These are phyloP conservation scores for Bipolaris gigantea DNA, from an alignment of 2,329 filamentous ascomycete species.

Conservation along the genomic window DNA sequence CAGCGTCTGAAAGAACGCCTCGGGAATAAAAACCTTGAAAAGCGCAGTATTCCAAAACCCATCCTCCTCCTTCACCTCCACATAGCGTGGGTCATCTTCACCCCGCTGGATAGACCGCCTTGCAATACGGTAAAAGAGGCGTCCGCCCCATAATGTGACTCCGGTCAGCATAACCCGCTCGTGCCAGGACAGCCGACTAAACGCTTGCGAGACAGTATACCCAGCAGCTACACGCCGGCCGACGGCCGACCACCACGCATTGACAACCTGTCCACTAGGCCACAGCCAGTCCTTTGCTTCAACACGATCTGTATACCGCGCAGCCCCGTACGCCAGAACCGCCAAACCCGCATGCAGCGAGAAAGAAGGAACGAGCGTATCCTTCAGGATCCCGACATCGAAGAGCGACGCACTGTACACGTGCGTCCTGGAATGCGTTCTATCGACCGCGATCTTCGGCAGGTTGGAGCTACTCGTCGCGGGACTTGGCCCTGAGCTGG, in stretches of 20 bases:
- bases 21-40: constrained; percentile 59
- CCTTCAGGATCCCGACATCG: constrained; percentile 56
- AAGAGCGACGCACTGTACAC: constrained; percentile 38
- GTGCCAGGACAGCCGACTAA: constrained; percentile 54
- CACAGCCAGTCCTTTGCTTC: constrained; percentile 65
- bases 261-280: constrained; percentile 58
- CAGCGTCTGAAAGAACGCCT: constrained; percentile 59
- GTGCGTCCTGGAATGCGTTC: constrained; percentile 39
- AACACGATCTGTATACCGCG: constrained; percentile 56
- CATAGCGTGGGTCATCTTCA: constrained; percentile 61
- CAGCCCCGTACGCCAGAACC: constrained; percentile 55
- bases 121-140: constrained; percentile 59
- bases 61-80: constrained; percentile 53
- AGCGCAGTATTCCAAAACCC: constrained; percentile 62
- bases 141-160: constrained; percentile 60
- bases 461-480: constrained; percentile 1
- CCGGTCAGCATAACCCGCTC: constrained; percentile 60
- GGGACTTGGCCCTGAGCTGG: constrained; percentile 24
- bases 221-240: constrained; percentile 55
- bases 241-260: constrained; percentile 64
- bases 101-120: constrained; percentile 54
- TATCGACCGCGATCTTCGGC: constrained; percentile 25
- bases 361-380: constrained; percentile 59
- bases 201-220: constrained; percentile 52
- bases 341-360: constrained; percentile 57